Evolutionary conservation across 768 basidiomycete genomes (phyloP), one percentile per base, ranked within the genome.

Genomic region (Russula emetica): DNA sequence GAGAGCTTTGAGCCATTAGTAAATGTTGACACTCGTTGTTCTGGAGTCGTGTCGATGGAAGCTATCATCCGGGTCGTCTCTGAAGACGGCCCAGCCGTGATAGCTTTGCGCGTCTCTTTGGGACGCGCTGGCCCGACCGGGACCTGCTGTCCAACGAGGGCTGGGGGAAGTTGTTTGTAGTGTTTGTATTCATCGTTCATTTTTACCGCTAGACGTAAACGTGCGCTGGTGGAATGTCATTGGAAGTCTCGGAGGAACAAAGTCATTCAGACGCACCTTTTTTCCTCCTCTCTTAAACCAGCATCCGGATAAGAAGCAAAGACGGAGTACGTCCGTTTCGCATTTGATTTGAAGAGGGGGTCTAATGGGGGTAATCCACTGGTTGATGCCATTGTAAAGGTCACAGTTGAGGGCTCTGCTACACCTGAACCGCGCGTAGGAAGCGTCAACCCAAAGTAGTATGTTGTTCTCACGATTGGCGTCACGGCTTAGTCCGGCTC

Each of bases 111-210:
- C 55, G 79, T 71, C 62, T 80, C 79, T 67, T 79, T 82, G 38
- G 92, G 92, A 42, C 87, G 80, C 47, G 87, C 83, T 1, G 96
- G 94, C 0, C 89, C 91, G 3, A 92, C 85, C 0, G 86, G 80
- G 0, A 85, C 87, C 71, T 94, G 92, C 66, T 97, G 94, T 0
- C 87, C 78, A 34, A 92, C 76, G 38, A 98, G 77, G 1, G 90
- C 84, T 3, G 91, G 75, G 0, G 96, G 96, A 2, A 98, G 84
- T 32, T 87, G 84, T 72, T 89, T 92, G 72, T 82, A 90, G 72
- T 97, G 85, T 53, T 83, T 82, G 74, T 94, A 99, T 77, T 98
- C 96, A 71, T 92, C 86, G 38, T 86, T 81, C 34, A 98, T 88
- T 79, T 97, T 97, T 54, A 90, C 84, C 3, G 92, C 80, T 40